Base-by-base conservation (phyloP, 192 early-diverging fungal genomes). In the Coemansia javaensis region DNA sequence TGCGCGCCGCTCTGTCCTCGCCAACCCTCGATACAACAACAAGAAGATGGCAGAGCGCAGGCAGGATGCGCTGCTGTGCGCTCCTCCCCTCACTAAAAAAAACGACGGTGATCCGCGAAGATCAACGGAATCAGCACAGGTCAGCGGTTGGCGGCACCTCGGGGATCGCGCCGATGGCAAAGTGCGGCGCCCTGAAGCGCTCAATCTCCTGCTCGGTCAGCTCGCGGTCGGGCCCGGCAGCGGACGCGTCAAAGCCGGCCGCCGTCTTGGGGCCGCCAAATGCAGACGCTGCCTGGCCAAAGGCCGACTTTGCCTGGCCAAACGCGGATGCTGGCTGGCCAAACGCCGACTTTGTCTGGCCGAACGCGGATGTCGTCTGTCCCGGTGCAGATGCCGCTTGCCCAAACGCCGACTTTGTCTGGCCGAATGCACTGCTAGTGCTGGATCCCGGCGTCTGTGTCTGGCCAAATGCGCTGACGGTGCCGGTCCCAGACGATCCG, bases 131-230 rank as follows among this genome's bases (percentile, higher is more conserved):
- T n/a, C n/a, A 37, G 1, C 50, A 25, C 11, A 72, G 36, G 17
- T 59, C 56, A 2, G 48, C 41, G 0, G 68, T 59, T 8, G 68
- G 68, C 13, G 68, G 52, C 7, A 43, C 24, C 11, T 72, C 68
- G 7, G 68, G 68, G 22, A 71, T 58, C 2, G 23, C 40, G 18
- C 68, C 68, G 12, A 51, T 34, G 10, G 27, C 25, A 42, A 71
- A 71, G 11, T 46, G 33, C 9, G 32, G 39, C 1, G 54, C 61
- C 30, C 44, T 50, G 47, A 41, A 71, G 24, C 40, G 20, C 24
- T 40, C 45, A 13, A 59, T 71, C 16, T 71, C 68, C 6, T 58
- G 47, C 0, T 40, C 20, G 11, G 56, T 51, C n/a, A 71, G 53
- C 4, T 45, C 31, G 20, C 52, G 49, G 18, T n/a, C 18, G 1